phyloP scores from a whole-genome alignment of 495 filamentous ascomycete species.

The Penicillium bovifimosum region DNA sequence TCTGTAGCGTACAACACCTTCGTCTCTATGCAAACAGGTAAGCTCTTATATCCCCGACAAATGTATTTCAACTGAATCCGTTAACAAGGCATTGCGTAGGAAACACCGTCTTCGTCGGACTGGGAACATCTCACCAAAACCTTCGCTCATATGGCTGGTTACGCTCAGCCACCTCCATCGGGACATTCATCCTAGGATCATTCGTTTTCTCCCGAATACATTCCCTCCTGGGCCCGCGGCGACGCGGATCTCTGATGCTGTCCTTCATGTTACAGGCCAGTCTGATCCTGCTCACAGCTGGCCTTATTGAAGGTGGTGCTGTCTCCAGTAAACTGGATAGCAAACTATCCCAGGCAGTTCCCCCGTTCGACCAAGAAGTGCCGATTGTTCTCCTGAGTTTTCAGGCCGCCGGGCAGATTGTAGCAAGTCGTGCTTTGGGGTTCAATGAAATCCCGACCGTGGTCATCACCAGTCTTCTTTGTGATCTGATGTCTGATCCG shows the following conservation, averaged over 20 bases:
- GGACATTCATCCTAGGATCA: conserved; percentile 47
- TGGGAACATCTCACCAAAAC: conserved; percentile 51
- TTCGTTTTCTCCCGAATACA: conserved; percentile 38
- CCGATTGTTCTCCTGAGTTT: conserved; percentile 60
- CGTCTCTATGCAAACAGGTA: conserved; percentile 53
- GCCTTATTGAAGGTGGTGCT: conserved; percentile 42
- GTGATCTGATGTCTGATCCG: conserved; percentile 58
- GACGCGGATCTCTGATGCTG: conserved; percentile 43
- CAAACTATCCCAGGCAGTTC: background rate
- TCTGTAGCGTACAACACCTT: conserved; percentile 47
- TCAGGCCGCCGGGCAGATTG: conserved; percentile 65
- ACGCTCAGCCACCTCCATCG: conserved; percentile 51
- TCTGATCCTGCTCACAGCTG: conserved; percentile 50
- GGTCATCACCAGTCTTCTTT: conserved; percentile 63
- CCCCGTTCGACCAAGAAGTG: conserved; percentile 26
- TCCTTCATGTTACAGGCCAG: conserved; percentile 52
- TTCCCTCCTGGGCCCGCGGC: conserved; percentile 24
- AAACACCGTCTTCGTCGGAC: conserved; percentile 58
- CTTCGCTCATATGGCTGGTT: conserved; percentile 51
- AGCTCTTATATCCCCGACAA: background rate
- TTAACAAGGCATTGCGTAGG: conserved; percentile 21
- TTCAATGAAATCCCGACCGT: conserved; percentile 67
- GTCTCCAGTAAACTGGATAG: conserved; percentile 30
- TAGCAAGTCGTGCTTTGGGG: conserved; percentile 54
- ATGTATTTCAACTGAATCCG: too few species aligned